Base-by-base conservation (phyloP, 2,329 filamentous ascomycete genomes). In the Epicoccum nigrum region DNA sequence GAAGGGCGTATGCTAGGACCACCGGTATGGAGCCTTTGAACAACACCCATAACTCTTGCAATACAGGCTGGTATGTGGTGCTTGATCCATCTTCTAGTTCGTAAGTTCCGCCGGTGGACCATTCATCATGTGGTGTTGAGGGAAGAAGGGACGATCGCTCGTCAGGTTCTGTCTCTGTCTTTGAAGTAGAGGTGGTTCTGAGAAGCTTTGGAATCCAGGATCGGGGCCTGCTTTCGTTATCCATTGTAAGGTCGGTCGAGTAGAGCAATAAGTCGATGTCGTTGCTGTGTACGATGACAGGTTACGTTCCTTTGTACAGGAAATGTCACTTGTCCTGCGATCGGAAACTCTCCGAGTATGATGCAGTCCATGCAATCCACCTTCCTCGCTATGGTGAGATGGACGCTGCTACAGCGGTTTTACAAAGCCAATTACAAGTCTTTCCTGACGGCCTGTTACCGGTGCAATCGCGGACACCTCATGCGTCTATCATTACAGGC, bases 1-100 rank as follows among this genome's bases (percentile, higher is more conserved):
- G 91, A 4, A 96, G 79, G 7, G 87, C 87, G 72, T 96, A 96
- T 52, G 90, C 90, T 30, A 96, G 68, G 54, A 95, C 92, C 3
- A 95, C 88, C 0, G 90, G 90, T 1, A 90, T 71, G 0, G 89
- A 89, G 19, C 84, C 84, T 61, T 83, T 86, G 30, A 89, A 73
- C 1, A 94, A 76, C 6, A 90, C 74, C 77, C 83, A 82, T 59
- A 89, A 85, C 70, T 94, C 89, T 19, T 73, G 64, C 4, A 79
- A 59, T 12, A 83, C 62, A 19, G 77, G 71, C 42, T 73, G 70
- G 15, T 65, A 68, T 16, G 62, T 67, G 3, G 74, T 68, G 7
- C 54, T 54, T 12, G 66, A 54, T 8, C 66, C 72, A 39, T 73
- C 69, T 27, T 76, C 72, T 16, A 73, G 55, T n/a, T 75, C 69